Percentiles rank a stretch among this genome's conserved stretches.
These are phyloP conservation scores for Alternaria solani DNA, from an alignment of 2,329 filamentous ascomycete genomes.

Conservation along the genomic window DNA sequence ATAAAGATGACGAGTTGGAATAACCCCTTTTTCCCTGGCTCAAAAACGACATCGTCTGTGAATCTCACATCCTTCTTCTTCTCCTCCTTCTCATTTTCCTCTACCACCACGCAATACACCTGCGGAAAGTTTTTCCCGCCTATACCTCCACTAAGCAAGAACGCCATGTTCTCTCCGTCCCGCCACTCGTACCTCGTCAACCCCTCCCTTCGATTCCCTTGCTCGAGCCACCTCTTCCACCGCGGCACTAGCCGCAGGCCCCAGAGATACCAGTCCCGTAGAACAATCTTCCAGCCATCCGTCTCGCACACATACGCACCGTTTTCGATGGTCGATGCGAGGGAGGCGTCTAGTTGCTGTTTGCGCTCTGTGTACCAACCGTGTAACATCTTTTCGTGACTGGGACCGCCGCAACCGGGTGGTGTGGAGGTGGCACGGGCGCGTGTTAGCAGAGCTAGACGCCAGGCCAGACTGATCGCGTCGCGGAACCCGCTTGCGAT, in stretches of 20 bases:
- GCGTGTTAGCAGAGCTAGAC: neutral
- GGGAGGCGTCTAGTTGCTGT: neutral
- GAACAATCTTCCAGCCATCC: neutral
- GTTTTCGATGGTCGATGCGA: neutral
- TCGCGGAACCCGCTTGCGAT: constrained; percentile 18
- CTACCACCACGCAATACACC: neutral
- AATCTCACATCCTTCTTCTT: neutral
- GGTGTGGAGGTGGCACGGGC: neutral
- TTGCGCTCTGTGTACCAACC: neutral
- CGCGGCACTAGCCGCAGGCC: neutral
- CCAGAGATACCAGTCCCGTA: constrained; percentile 1
- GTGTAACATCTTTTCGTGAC: neutral
- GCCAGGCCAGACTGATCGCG: constrained; percentile 6
- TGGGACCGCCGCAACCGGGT: neutral
- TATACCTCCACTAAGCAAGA: neutral
- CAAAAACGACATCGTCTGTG: neutral
- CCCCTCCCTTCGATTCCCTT: constrained; percentile 1
- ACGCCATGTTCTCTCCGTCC: neutral
- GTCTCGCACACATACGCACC: neutral
- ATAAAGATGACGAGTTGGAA: neutral
- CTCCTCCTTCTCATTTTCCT: no score
- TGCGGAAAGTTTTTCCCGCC: neutral
- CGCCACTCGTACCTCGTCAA: neutral
- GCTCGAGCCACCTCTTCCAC: neutral
- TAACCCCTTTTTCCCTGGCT: neutral